Percentiles rank a stretch among this genome's conserved stretches.
Conservation (phyloP, 768 basidiomycete genomes). For the Exidia glandulosa region DNA sequence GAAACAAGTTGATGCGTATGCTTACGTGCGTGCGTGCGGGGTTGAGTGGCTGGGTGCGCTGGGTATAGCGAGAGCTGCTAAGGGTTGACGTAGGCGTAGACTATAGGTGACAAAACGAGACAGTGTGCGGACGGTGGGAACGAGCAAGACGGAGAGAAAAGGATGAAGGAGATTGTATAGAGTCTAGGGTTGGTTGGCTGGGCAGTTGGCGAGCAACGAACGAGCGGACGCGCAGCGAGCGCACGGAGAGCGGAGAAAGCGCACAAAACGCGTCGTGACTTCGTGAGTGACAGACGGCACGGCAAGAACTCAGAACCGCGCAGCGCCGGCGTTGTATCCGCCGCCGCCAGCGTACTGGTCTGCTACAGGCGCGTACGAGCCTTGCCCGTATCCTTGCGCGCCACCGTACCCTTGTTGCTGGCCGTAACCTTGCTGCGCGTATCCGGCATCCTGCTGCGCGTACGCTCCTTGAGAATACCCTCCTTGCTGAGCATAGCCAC, state of each 20-base stretch:
- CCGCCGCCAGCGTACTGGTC: neutral
- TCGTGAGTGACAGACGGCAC: neutral
- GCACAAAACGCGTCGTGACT: neutral
- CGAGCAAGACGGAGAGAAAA: too few relatives aligned
- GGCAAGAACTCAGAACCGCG: neutral
- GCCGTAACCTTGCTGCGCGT: neutral
- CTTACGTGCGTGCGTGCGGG: too few relatives aligned
- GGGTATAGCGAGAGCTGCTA: too few relatives aligned
- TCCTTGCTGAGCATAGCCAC: neutral
- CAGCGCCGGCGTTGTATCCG: neutral
- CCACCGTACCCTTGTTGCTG: neutral
- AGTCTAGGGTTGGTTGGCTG: too few relatives aligned
- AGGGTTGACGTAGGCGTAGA: too few relatives aligned
- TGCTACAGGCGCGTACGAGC: neutral
- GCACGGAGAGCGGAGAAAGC: neutral
- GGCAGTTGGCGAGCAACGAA: too few relatives aligned
- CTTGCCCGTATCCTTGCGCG: neutral
- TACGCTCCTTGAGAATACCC: neutral
- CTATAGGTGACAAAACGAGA: too few relatives aligned
- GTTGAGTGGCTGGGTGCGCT: too few relatives aligned
- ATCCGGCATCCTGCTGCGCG: neutral
- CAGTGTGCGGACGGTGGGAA: too few relatives aligned
- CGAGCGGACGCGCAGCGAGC: neutral
- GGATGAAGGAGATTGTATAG: too few relatives aligned
- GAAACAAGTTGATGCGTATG: too few relatives aligned